Base-by-base conservation (phyloP, 1,284 basidiomycete genomes). In the Ceratobasidium theobromae region DNA sequence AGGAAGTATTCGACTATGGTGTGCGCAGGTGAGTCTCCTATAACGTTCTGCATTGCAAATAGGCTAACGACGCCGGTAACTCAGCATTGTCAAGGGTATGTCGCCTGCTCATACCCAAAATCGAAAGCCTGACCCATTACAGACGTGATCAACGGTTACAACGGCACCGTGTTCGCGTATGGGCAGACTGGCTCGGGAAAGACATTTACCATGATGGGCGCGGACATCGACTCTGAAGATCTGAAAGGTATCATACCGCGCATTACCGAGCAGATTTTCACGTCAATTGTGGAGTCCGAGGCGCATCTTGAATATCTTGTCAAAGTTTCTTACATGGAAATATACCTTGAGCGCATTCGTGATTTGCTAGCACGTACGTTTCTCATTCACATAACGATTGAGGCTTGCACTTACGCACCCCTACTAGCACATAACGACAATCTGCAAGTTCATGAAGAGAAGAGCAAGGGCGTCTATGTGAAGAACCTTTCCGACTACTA, bases 321-420 rank as follows among this genome's bases (percentile, higher is more conserved):
- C 77, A 99, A 99, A 79, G 97, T 99, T 64, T 98, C 95, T 38
- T 99, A 99, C 77, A 98, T 99, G 95, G 97, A 99, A 77, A 99
- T 99, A 71, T 99, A 99, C 79, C 85, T 99, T 75, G 97, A 99
- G 79, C 86, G 89, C 71, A 95, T 99, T 72, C 86, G 96, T 67
- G 97, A 99, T 82, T 78, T 99, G 68, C 84, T 99, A 66, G 91
- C 95, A 67, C 97, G 95, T 98, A 77, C 76, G 94, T 84, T 25
- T 12, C 43, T 25, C 6, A 16, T 51, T 9, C n/a, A 4, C 12
- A 32, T 14, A 5, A 14, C 6, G n/a, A n/a, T n/a, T 43, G 12
- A 30, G 11, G 11, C 27, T 25, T 48, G 9, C 8, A 23, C 25
- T 43, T 11, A 45, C 18, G 45, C 8, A 14, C 25, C 9, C 38